Conservation (phyloP, 2,329 filamentous ascomycete genomes). For the Aspergillus ibericus region DNA sequence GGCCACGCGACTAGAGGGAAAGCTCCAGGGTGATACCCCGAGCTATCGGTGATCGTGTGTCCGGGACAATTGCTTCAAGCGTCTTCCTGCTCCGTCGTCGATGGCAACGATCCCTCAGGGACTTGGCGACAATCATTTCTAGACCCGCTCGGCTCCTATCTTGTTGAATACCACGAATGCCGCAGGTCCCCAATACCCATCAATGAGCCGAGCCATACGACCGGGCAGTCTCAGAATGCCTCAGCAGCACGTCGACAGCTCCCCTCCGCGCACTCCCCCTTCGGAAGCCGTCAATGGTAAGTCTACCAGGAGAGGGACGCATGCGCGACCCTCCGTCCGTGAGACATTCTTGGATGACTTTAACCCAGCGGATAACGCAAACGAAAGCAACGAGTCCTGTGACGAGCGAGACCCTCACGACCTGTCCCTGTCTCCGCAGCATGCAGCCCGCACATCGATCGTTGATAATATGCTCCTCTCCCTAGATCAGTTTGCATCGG, state of each 20-base stretch:
- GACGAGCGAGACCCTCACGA: conserved; percentile 63
- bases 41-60: neutral
- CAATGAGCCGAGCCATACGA: conserved; percentile 17
- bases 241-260: conserved; percentile 30
- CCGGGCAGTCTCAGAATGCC: conserved; percentile 26
- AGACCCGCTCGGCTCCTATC: neutral
- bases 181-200: neutral
- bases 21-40: neutral
- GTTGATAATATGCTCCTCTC: conserved; percentile 95
- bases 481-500: conserved; percentile 73
- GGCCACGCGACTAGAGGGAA: neutral
- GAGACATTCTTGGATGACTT: conserved; percentile 44
- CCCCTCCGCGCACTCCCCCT: conserved; percentile 44
- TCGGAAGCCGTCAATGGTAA: conserved; percentile 36
- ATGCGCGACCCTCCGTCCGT: conserved; percentile 36
- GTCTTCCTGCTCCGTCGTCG: neutral
- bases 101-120: neutral
- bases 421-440: conserved; percentile 72
- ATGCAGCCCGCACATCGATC: conserved; percentile 82
- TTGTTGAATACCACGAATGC: conserved; percentile 7
- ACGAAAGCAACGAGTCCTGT: conserved; percentile 36
- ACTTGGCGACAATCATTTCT: neutral
- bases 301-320: conserved; percentile 28
- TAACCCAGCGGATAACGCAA: conserved; percentile 32
- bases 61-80: neutral